Base-by-base conservation (phyloP, 257 asterid species). In the Solanum virginianum region DNA sequence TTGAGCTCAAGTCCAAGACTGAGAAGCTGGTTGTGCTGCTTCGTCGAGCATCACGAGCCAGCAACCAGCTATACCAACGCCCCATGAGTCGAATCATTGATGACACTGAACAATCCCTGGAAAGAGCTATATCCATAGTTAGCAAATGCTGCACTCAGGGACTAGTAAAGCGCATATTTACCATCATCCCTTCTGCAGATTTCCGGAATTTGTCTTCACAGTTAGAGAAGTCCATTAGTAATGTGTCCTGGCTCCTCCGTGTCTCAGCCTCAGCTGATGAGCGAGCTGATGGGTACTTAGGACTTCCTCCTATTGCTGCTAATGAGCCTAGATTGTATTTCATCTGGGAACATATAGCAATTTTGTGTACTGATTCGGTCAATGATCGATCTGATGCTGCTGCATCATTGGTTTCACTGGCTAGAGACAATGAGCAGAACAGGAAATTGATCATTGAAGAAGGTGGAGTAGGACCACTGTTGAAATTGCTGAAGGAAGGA, bases 21-120 rank as follows among this genome's bases (percentile, higher is more conserved):
- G 91, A 85, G 60, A 91, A 90, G 86, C 89, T 89, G 14, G 89
- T 83, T 5, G 66, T 74, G n/a, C 89, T 87, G 15, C 91, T 91
- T 55, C 89, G 89, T 13, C 90, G 87, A 70, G 91, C 92, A 20
- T 91, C 92, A 43, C 87, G 91, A n/a, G 85, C 91, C 16, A 87
- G 91, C 88, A 86, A 80, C 74, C 91, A 89, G n/a, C 89, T 90
- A 11, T 90, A 90, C 57, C 88, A 88, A 79, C 88, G 92, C 7
- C 92, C 92, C 22, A 87, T 90, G 55, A 87, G 89, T 66, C 90
- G 91, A 39, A 90, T 90, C 84, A 69, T 90, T 10, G 80, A 63
- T 0, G 89, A 88, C 41, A 86, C 92, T 3, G 90, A 83, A 5
- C 92, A 89, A 70, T 85, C 84, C 7, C 59, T 88, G 63, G 90